Conservation (phyloP, 192 early-diverging fungal species). For the Geosiphon pyriformis region DNA sequence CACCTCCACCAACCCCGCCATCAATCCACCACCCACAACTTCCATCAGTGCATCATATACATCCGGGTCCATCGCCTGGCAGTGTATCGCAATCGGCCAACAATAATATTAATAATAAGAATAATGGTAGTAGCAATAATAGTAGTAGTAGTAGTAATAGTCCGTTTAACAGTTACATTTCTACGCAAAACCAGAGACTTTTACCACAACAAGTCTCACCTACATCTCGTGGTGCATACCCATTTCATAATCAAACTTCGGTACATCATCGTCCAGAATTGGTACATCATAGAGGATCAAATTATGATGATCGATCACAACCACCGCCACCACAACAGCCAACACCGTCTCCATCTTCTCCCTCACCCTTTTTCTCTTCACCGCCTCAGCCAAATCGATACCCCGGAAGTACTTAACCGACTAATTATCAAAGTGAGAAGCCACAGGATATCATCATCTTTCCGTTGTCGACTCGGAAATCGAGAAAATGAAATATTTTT, state of each 20-base stretch:
- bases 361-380: neutral
- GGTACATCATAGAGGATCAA: neutral
- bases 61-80: constrained; percentile 5
- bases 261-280: constrained; percentile 15
- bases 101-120: neutral
- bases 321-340: neutral
- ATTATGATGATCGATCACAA: neutral
- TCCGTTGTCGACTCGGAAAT: too few relatives aligned
- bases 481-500: too few relatives aligned
- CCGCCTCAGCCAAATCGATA: neutral
- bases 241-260: neutral
- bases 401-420: neutral
- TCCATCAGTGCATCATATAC: constrained; percentile 6
- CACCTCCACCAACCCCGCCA: neutral
- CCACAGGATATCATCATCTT: too few relatives aligned
- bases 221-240: neutral
- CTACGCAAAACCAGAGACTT: neutral
- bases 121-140: too few relatives aligned
- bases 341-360: neutral
- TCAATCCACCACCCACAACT: neutral
- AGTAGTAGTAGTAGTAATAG: too few relatives aligned
- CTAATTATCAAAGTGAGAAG: neutral
- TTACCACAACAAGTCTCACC: neutral
- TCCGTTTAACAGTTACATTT: too few relatives aligned
- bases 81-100: neutral